Evolutionary conservation across 805 yeast genomes (phyloP), one percentile per base, ranked within the genome.

Genomic region (Ogataea nitratoaversa): DNA sequence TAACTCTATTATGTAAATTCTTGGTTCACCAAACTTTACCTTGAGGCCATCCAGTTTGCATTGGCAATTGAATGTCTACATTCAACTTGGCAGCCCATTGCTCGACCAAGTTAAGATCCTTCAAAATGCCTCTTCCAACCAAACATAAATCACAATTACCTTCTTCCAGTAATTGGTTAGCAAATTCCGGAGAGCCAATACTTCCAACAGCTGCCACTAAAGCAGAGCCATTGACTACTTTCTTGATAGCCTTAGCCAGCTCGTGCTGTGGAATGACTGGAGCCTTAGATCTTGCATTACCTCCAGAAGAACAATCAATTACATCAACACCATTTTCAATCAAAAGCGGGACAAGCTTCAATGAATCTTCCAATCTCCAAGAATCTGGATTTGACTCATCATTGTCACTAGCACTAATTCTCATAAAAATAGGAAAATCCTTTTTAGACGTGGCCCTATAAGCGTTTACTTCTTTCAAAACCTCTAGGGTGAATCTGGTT

Each of bases 281-380:
- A 13, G 51, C 50, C 66, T 50, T 19, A 42, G 51, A 42, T 57
- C 48, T 32, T 56, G 43, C 46, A 59, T 60, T 68, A 34, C 79
- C 79, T 43, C 82, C 83, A 7, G 77, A 62, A 1, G 82, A 75
- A 32, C 72, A 66, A 51, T 79, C 84, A 28, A 79, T 46, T 14
- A 78, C 57, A 42, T 74, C 77, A 34, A 79, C 66, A 8, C 76
- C 79, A 23, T 39, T 17, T 18, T 66, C 63, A 14, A 60, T 59
- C 7, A 74, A 55, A 7, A 62, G 44, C n/a, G 63, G 60, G 0
- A 71, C 66, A 29, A 75, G 53, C 40, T 60, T 59, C 24, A 66
- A 49, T 3, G 77, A 57, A 46, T 76, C 79, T 27, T 68, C 68
- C 28, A 70, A 53, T 2, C 56, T 65, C 76, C 78, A 73, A 5